Evolutionary conservation across 257 asterid species (phyloP), one percentile per base, ranked within the genome.

Genomic region (Vinca minor): DNA sequence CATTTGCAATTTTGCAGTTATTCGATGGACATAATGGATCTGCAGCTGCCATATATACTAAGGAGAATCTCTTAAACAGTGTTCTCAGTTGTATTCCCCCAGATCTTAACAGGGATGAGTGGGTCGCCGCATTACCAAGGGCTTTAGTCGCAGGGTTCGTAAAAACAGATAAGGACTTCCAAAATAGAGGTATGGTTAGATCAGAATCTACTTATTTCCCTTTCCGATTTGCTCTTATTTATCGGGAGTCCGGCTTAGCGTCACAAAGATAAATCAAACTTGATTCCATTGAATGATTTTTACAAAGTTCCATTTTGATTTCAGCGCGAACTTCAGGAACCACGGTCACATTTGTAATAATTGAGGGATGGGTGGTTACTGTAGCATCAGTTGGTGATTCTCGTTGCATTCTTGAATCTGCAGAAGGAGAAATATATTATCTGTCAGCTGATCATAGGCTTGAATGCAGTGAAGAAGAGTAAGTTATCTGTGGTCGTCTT

Each of bases 331-430:
- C 88, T 20, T 93, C 99, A 17, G 99, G 99, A 69, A 90, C 99
- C 62, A 93, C 99, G 15, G 99, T 84, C 63, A 93, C 97, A 14
- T 87, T 90, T 79, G 96, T 87, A 64, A 90, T 93, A 74, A 81
- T 87, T 12, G 97, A 93, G 67, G 97, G 96, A 62, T 93, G 99
- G 99, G 81, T 83, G 60, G 73, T 87, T 62, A 93, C 97, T 31
- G 96, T 87, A 54, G 99, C 97, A 64, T 93, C 99, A 39, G 97
- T 93, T 71, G 99, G 99, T 13, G 99, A 93, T 83, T 93, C 99
- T 73, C 93, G 95, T 48, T 90, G 91, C 59, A 71, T 93, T 47
- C 95, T 93, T 59, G 97, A 93, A 83, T 90, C 99, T 38, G 83
- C 92, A 34, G 99, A 93, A 78, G 96, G 99, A 49, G 75, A 65